Percentiles rank a stretch among this genome's conserved stretches.
Evolutionary conservation across 1,284 basidiomycete genomes (phyloP).

Genomic region (Ganoderma lucidum): DNA sequence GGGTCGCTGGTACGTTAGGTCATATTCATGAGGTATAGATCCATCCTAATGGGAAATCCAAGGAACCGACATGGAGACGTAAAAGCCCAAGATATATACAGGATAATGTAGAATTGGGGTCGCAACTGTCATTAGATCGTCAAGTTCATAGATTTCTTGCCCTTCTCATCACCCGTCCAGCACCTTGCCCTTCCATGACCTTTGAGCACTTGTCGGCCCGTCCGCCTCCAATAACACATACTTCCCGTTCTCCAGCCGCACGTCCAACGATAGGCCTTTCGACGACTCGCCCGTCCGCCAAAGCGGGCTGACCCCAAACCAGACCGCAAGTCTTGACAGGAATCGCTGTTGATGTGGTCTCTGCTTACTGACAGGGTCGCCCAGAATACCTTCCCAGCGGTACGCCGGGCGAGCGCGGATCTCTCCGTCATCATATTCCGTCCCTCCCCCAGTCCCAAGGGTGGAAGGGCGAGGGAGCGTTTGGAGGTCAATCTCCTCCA

Average conservation of each 20-base stretch:
- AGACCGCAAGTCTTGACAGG: conserved; percentile 64
- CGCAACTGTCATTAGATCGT: conserved; percentile 25
- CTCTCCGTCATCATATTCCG: conserved; percentile 70
- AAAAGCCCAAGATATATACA: conserved; percentile 14
- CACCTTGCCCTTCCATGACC: background rate
- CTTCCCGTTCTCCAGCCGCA: conserved; percentile 59
- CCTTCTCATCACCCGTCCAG: conserved; percentile 11
- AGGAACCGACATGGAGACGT: background rate
- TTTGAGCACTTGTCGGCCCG: background rate
- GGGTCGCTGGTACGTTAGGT: background rate
- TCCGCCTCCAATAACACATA: conserved; percentile 55
- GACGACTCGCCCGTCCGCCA: conserved; percentile 61
- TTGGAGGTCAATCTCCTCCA: conserved; percentile 65
- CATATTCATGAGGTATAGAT: background rate
- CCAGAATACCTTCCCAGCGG: conserved; percentile 77
- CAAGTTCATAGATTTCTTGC: conserved; percentile 18
- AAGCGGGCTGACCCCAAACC: conserved; percentile 71
- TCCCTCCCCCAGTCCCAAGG: conserved; percentile 75
- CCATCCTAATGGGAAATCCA: background rate
- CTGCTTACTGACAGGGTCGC: conserved; percentile 55
- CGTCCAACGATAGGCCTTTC: conserved; percentile 66
- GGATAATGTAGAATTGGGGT: conserved; percentile 6
- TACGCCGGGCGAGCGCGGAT: conserved; percentile 70
- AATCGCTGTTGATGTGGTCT: conserved; percentile 47
- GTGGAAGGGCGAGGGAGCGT: conserved; percentile 59